Base-by-base conservation (phyloP, 192 early-diverging fungal species). In the Backusella morwellensis region DNA sequence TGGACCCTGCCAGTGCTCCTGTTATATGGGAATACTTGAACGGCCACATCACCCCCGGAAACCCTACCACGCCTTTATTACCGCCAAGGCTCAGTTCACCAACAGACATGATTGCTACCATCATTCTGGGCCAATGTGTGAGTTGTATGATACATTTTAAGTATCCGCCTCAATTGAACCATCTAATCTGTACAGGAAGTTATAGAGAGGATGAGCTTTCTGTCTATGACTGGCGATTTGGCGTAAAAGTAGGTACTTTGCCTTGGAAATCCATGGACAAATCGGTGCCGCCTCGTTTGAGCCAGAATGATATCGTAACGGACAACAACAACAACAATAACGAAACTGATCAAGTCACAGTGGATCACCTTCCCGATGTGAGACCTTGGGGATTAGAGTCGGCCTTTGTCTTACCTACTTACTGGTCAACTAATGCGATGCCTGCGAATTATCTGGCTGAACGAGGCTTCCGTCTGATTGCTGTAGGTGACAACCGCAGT, bases 191-290 rank as follows among this genome's bases (percentile, higher is more conserved):
- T 21, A 78, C 77, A 38, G 77, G 77, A 52, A 74, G 72, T 29
- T 78, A 73, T 35, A 42, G 66, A 42, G 72, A 72, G 15, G 77
- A 75, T 40, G 77, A 82, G 6, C 50, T 82, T 12, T 71, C 81
- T 17, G 50, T 82, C 9, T 82, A 73, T 32, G 81, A 82, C 56
- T 82, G 81, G 81, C 74, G 81, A 17, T 78, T 78, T 68, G 81
- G 81, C 12, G 47, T 78, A 7, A 78, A 75, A 52, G 74, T 78
- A 14, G 81, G 81, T 0, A 75, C 70, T 0, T 66, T 82, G 47
- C 81, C 81, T 32, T 77, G 80, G 78, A 75, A 63, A 63, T 11
- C 56, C 1, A 26, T 29, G 3, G 26, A 23, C 6, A 63, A 26
- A 29, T 63, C 56, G 2, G 1, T 63, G 29, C 21, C 56, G 23